Base-by-base conservation (phyloP, 805 yeast genomes). In the Cyberlindnera subsufficiens region DNA sequence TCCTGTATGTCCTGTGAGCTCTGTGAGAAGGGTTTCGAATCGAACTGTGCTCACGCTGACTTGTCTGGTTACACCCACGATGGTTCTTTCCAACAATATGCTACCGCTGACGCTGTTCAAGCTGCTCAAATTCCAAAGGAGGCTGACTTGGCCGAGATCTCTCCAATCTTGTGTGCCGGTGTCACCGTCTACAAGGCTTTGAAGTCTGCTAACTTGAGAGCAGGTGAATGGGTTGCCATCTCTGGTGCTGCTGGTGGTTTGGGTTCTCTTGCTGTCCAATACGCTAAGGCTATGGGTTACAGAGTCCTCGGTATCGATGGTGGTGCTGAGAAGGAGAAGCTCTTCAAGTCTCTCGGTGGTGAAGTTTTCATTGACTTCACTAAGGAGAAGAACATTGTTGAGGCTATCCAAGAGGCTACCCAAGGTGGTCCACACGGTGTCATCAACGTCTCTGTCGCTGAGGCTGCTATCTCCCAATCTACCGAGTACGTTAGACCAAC, bases 231-330 rank as follows among this genome's bases (percentile, higher is more conserved):
- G 82, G 85, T 82, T 51, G 78, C 79, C 50, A 70, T 83, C 49
- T 78, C 87, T 42, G 90, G 91, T 70, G 89, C 88, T 50, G 86
- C 80, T 62, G 90, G 90, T 64, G 90, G 91, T 61, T 73, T 83
- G 64, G 91, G 90, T 61, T 74, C 87, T 38, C 68, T 83, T 52
- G 89, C 88, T 44, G 71, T 83, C 55, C 90, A 83, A 68, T 84
- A 80, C 68, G 89, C 86, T 50, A 74, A 67, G 56, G 88, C 87
- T 48, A 78, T 82, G 86, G 91, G 90, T 58, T 72, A 69, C 66
- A 75, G 76, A 69, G 87, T 82, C 45, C 58, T 82, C 22, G 89
- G 78, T 56, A 81, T 83, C 54, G 91, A 83, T 58, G 87, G 86
- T 66, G 87, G 88, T 67, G 83, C 63, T 14, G 87, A 74, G 39